Percentiles rank a stretch among this genome's conserved stretches.
phyloP scores from a whole-genome alignment of 1,284 basidiomycete species.

The Papiliotrema laurentii region DNA sequence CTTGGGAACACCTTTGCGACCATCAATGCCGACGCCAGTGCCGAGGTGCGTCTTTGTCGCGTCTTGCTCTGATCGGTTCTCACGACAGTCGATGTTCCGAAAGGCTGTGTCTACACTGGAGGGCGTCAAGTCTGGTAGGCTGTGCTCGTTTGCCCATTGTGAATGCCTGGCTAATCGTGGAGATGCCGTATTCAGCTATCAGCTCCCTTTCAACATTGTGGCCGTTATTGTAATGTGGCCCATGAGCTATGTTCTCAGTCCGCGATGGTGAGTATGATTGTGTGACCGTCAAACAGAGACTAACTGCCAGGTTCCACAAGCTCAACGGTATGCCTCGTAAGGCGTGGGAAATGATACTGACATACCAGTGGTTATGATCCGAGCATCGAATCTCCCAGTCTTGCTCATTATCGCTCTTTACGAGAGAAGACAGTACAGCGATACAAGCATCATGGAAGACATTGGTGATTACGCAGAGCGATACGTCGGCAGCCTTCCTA shows the following conservation, averaged over 20 bases:
- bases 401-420: slow-evolving; percentile 73
- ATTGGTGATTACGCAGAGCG: slow-evolving; percentile 62
- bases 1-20: slow-evolving; percentile 88
- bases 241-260: slow-evolving; percentile 64
- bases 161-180: slow-evolving; percentile 47
- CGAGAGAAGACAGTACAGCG: slow-evolving; percentile 68
- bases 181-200: slow-evolving; percentile 88
- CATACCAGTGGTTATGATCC: slow-evolving; percentile 48
- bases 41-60: slow-evolving; percentile 59
- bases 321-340: slow-evolving; percentile 69
- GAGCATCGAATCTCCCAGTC: slow-evolving; percentile 80
- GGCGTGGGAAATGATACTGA: not conserved
- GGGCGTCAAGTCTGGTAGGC: slow-evolving; percentile 52
- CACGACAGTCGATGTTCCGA: slow-evolving; percentile 75
- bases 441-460: slow-evolving; percentile 66
- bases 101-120: slow-evolving; percentile 85
- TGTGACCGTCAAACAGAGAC: not conserved
- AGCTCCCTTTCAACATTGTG: slow-evolving; percentile 80
- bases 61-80: not conserved
- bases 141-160: not conserved
- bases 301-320: slow-evolving; percentile 49
- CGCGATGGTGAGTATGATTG: slow-evolving; percentile 48
- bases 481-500: slow-evolving; percentile 66
- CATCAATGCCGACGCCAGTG: slow-evolving; percentile 84
- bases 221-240: slow-evolving; percentile 79